Conservation (phyloP, 495 filamentous ascomycete genomes). For the Lepidopterella palustris region DNA sequence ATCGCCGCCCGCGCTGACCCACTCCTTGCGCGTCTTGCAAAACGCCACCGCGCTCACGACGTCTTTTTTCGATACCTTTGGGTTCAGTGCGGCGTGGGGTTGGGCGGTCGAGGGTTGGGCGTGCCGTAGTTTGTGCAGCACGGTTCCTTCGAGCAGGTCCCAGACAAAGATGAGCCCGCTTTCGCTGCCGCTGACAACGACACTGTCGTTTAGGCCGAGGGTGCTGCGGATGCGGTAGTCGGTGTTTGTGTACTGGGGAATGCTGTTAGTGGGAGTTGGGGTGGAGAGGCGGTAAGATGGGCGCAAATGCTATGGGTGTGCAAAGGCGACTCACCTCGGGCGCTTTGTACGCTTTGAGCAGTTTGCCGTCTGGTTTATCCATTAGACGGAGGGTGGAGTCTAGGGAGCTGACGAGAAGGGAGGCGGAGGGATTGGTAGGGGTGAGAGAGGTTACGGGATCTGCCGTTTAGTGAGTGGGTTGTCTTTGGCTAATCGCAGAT, state of each 20-base stretch:
- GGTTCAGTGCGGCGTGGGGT: background rate
- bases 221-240: constrained; percentile 32
- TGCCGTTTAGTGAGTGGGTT: constrained; percentile 34
- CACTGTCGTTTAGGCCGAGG: constrained; percentile 53
- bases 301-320: no score
- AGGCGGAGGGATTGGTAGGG: constrained; percentile 63
- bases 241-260: constrained; percentile 30
- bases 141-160: constrained; percentile 75
- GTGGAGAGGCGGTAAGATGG: background rate
- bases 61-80: constrained; percentile 51
- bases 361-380: constrained; percentile 66
- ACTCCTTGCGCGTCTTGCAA: constrained; percentile 60
- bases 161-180: constrained; percentile 73
- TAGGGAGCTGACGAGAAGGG: constrained; percentile 65
- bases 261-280: background rate
- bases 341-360: constrained; percentile 61
- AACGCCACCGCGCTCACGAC: constrained; percentile 50
- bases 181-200: constrained; percentile 81
- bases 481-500: background rate
- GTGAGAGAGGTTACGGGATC: constrained; percentile 58
- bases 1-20: constrained; percentile 58
- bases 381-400: constrained; percentile 75
- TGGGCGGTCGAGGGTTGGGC: constrained; percentile 16
- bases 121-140: constrained; percentile 42
- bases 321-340: background rate